A percentile compares a stretch with the other conserved stretches of the same genome.
phyloP scores from a whole-genome alignment of 805 yeast genomes.

The Myxozyma udenii region DNA sequence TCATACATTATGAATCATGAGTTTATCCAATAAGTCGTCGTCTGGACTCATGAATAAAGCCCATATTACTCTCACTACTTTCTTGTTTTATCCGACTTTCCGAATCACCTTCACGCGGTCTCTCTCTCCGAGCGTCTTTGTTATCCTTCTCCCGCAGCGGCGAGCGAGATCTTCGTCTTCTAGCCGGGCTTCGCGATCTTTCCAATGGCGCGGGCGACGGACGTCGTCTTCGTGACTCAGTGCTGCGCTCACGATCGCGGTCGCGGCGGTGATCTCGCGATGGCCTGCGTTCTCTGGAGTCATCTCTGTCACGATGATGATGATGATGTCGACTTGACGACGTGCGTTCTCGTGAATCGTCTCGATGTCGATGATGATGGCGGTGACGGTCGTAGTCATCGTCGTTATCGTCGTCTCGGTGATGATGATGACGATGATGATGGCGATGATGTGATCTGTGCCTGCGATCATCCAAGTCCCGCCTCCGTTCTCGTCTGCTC shows the following conservation, averaged over 20 bases:
- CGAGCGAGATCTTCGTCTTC: too few species aligned
- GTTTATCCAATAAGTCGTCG: background rate
- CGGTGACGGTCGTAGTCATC: too few species aligned
- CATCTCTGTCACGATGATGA: background rate
- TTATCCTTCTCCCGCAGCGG: too few species aligned
- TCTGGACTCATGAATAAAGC: background rate
- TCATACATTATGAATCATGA: too few species aligned
- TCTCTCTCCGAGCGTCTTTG: too few species aligned
- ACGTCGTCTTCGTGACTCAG: background rate
- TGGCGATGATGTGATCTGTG: constrained; percentile 2
- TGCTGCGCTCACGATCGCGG: background rate
- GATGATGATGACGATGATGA: background rate
- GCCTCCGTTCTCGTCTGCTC: constrained; percentile 1
- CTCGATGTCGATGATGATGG: too few species aligned
- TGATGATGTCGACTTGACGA: too few species aligned
- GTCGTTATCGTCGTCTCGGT: background rate
- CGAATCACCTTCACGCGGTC: too few species aligned
- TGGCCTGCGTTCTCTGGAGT: background rate
- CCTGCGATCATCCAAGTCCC: constrained; percentile 2
- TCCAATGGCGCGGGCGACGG: background rate
- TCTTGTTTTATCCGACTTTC: background rate
- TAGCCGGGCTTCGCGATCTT: too few species aligned
- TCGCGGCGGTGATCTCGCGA: background rate
- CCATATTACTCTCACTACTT: background rate
- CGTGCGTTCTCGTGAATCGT: too few species aligned